phyloP scores from a whole-genome alignment of 2,329 filamentous ascomycete species.

The Nannizziopsis arthrosporioides region DNA sequence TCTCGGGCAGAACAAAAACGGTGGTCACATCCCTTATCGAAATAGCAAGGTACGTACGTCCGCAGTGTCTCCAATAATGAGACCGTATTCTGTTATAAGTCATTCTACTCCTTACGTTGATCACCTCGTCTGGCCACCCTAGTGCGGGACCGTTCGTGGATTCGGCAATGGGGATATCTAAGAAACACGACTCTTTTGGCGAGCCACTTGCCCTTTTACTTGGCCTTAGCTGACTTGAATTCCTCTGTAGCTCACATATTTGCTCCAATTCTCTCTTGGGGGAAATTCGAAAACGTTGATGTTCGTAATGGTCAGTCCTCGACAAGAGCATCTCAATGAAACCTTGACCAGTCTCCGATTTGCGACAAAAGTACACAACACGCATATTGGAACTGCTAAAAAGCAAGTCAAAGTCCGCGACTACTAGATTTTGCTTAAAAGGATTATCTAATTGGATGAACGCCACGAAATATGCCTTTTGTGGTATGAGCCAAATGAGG shows the following conservation, averaged over 20 bases:
- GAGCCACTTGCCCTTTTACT: neutral
- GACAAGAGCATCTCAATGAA: slow-evolving; percentile 83
- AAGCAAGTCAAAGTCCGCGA: slow-evolving; percentile 31
- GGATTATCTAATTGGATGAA: no score
- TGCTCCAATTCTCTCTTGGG: slow-evolving; percentile 86
- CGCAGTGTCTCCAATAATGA: no score
- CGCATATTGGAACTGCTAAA: slow-evolving; percentile 78
- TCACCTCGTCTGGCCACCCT: no score
- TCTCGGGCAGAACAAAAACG: slow-evolving; percentile 68
- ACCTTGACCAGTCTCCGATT: slow-evolving; percentile 91
- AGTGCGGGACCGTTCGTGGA: no score
- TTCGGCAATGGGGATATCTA: no score
- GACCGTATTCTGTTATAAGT: no score
- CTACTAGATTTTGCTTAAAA: slow-evolving; percentile 1
- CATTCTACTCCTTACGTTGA: no score
- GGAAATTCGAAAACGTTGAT: slow-evolving; percentile 97
- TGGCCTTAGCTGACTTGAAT: neutral
- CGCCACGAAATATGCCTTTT: no score
- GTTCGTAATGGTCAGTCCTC: slow-evolving; percentile 95
- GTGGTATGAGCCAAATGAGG: no score
- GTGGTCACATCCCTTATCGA: slow-evolving; percentile 76
- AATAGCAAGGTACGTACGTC: slow-evolving; percentile 65
- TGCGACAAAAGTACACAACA: slow-evolving; percentile 81
- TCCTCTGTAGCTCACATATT: slow-evolving; percentile 60
- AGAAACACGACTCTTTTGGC: no score